Evolutionary conservation across 345 rosid genomes (phyloP), one percentile per base, ranked within the genome.

Genomic region (Melastoma malabathricum): DNA sequence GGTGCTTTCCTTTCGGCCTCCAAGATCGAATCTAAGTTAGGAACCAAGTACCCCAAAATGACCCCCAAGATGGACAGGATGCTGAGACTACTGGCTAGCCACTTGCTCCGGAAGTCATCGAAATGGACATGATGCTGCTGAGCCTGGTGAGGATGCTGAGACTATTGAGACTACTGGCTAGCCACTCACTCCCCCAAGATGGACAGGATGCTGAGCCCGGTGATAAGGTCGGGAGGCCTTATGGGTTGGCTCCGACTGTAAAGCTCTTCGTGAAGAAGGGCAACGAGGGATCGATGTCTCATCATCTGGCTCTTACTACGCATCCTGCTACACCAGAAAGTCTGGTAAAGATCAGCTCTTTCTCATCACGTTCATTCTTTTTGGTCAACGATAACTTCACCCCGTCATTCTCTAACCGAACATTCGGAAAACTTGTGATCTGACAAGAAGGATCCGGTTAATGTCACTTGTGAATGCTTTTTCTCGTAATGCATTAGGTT

Each of bases 101-200:
- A n/a, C n/a, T n/a, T n/a, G n/a, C n/a, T n/a, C n/a, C n/a, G n/a
- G n/a, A n/a, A n/a, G n/a, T n/a, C n/a, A n/a, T n/a, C n/a, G n/a
- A n/a, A n/a, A 52, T 76, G 17, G 73, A 76, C 2, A 48, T 67
- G 7, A 64, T 76, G 39, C 54, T n/a, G n/a, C n/a, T n/a, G n/a
- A n/a, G n/a, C n/a, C n/a, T n/a, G n/a, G n/a, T n/a, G n/a, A n/a
- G n/a, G n/a, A n/a, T n/a, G n/a, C n/a, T n/a, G n/a, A n/a, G n/a
- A n/a, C n/a, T n/a, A n/a, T n/a, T 72, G 1, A 43, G 64, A 7
- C 55, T 72, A 44, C 58, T 72, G 0, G 64, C 65, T 0, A 51
- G 57, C 20, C 69, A 67, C 51, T 72, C 59, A 5, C 44, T 71
- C 15, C 65, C 67, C 60, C 46, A 15, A 14, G 51, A 10, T 25